These are phyloP conservation scores for Globisporangium abappressorium DNA, from an alignment of 352 stramenopile species.

Conservation along the genomic window DNA sequence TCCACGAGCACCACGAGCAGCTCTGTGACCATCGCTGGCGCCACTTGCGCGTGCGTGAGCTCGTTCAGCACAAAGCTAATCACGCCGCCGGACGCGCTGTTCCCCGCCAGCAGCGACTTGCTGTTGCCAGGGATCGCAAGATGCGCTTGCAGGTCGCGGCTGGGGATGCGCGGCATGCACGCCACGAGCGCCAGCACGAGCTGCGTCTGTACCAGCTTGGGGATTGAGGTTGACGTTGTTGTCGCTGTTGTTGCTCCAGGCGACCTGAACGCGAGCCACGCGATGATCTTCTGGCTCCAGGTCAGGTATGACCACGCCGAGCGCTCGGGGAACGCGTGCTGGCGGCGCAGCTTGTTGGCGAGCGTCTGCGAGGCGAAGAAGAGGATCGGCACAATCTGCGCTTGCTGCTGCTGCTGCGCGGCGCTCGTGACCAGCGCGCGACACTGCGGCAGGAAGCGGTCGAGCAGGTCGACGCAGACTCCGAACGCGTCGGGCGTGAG, in stretches of 20 bases:
- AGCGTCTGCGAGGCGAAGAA: conserved; percentile 85
- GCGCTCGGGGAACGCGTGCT: conserved; percentile 36
- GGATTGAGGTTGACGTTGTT: conserved; percentile 19
- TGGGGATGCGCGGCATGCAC: conserved; percentile 45
- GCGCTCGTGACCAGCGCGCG: background rate
- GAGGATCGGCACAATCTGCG: conserved; percentile 39
- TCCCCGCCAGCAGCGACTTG: conserved; percentile 7
- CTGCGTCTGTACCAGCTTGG: conserved; percentile 74
- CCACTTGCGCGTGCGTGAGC: conserved; percentile 35
- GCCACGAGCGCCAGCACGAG: conserved; percentile 67
- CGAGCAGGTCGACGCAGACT: conserved; percentile 59
- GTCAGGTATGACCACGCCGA: conserved; percentile 24
- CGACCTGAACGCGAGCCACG: conserved; percentile 45
- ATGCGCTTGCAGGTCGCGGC: conserved; percentile 31
- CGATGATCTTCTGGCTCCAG: conserved; percentile 52
- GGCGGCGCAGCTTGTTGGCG: conserved; percentile 72
- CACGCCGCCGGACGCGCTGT: conserved; percentile 20
- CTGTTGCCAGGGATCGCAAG: conserved; percentile 14
- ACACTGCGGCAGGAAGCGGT: conserved; percentile 44
- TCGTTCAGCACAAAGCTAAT: conserved; percentile 61
- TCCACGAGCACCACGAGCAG: conserved; percentile 70
- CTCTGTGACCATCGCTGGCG: conserved; percentile 41
- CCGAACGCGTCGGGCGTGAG: conserved; percentile 71
- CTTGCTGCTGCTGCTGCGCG: conserved; percentile 15
- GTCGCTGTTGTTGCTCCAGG: background rate